Evolutionary conservation across 495 filamentous ascomycete genomes (phyloP).

Genomic region (Aspergillus bridgeri): DNA sequence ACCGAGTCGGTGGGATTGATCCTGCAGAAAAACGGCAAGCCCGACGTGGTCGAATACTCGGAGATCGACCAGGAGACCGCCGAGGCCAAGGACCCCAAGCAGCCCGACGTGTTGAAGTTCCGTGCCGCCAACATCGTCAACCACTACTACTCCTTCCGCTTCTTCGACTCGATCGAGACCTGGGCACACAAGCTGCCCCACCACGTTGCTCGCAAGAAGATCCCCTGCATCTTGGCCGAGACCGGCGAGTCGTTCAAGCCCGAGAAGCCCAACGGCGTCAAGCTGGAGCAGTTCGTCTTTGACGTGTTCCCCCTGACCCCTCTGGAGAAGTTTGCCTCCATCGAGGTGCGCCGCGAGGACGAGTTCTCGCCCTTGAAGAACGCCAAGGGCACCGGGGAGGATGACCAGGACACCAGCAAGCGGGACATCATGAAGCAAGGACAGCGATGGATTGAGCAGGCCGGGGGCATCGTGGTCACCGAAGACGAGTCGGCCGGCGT

Average conservation of each 20-base stretch:
- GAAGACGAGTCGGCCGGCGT: slow-evolving; percentile 67
- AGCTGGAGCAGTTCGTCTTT: slow-evolving; percentile 99
- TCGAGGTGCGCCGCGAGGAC: slow-evolving; percentile 95
- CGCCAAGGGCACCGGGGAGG: slow-evolving; percentile 81
- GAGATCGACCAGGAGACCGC: slow-evolving; percentile 88
- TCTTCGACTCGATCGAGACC: slow-evolving; percentile 84
- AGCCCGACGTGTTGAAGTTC: slow-evolving; percentile 84
- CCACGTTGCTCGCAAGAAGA: slow-evolving; percentile 98
- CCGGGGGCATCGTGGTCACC: slow-evolving; percentile 72
- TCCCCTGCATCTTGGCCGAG: slow-evolving; percentile 74
- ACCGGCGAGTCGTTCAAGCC: slow-evolving; percentile 81
- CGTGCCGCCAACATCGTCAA: slow-evolving; percentile 99
- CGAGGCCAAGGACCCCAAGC: slow-evolving; percentile 82
- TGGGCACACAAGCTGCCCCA: slow-evolving; percentile 86
- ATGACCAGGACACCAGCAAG: slow-evolving; percentile 90
- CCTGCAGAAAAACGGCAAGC: slow-evolving; percentile 88
- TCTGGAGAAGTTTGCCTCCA: slow-evolving; percentile 84
- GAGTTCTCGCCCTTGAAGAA: slow-evolving; percentile 99
- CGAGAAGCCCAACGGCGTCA: slow-evolving; percentile 93
- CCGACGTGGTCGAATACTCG: slow-evolving; percentile 98
- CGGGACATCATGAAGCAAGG: slow-evolving; percentile 88
- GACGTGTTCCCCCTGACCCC: slow-evolving; percentile 92
- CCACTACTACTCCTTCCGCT: slow-evolving; percentile 97
- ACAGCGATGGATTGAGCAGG: slow-evolving; percentile 73
- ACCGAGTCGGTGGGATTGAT: slow-evolving; percentile 97